Percentiles rank a stretch among this genome's conserved stretches.
Conservation (phyloP, 768 basidiomycete genomes). For the Polyporus arcularius region DNA sequence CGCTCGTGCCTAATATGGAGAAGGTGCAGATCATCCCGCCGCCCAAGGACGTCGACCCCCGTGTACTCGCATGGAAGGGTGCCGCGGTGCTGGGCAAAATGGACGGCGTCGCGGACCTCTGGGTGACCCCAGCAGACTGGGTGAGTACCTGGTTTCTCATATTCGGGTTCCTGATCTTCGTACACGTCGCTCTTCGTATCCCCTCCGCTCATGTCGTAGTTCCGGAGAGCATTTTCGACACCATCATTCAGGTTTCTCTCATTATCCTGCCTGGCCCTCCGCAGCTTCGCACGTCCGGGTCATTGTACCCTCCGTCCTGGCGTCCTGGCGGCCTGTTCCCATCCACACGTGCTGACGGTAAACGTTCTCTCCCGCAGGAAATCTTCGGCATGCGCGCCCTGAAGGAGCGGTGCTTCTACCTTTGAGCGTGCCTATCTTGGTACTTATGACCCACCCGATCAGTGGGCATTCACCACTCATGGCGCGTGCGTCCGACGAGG, state of each 20-base stretch:
- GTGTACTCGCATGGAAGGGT: constrained; percentile 93
- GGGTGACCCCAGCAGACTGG: constrained; percentile 89
- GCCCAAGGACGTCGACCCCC: constrained; percentile 89
- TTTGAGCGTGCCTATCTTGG: constrained; percentile 39
- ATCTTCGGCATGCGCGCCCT: constrained; percentile 77
- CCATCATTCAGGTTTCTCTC: no score
- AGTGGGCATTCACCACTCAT: not conserved
- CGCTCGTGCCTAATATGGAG: constrained; percentile 80
- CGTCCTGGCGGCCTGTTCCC: not conserved
- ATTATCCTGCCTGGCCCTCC: not conserved
- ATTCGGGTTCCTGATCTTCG: not conserved
- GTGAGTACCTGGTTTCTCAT: constrained; percentile 42
- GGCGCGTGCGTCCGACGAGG: no score
- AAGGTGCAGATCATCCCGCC: constrained; percentile 92
- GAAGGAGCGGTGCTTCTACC: constrained; percentile 81
- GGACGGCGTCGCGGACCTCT: constrained; percentile 87
- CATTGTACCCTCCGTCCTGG: not conserved
- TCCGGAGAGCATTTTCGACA: no score
- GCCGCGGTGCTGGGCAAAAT: constrained; percentile 89
- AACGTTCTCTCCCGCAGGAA: constrained; percentile 47
- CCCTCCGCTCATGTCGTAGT: no score
- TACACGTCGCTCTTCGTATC: not conserved
- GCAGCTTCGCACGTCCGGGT: not conserved
- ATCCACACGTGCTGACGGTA: not conserved
- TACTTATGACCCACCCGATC: not conserved